Base-by-base conservation (phyloP, 2,329 filamentous ascomycete species). In the Stromatinia cepivora region DNA sequence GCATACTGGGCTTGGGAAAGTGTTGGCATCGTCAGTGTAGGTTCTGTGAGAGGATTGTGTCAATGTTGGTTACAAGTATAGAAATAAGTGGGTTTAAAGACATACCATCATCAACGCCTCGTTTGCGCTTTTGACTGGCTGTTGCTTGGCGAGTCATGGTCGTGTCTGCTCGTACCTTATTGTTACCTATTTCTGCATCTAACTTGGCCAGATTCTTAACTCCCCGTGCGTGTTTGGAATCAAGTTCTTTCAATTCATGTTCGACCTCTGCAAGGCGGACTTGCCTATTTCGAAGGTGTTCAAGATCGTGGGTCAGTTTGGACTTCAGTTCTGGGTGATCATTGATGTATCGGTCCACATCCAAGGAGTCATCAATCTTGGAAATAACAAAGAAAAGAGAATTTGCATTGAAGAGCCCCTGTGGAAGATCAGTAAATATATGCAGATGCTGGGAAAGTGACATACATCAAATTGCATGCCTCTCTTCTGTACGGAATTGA, bases 371-470 rank as follows among this genome's bases (percentile, higher is more conserved):
- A 66, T 75, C 74, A 9, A 63, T 73, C 31, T 74, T 61, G 1
- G 70, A 56, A 1, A 75, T 10, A 8, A 75, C 56, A 52, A 75
- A 76, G 54, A 70, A 74, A 10, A 76, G 45, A 1, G 39, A 54
- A 1, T 73, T 69, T 3, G 53, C 39, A 11, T 69, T 68, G 56
- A 67, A 75, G 0, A 65, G 36, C 17, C 70, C 71, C 53, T 56
- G 11, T 39, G 4, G 4, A 2, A 56, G n/a, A 7, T 56, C 10
- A 56, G 53, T 36, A 39, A 36, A 7, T 25, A 36, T 36, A 13
- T 9, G 0, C 8, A 56, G 28, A 9, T 5, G 11, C 13, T 4
- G 13, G 22, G 13, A 36, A 13, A 56, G 3, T 39, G 0, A 36
- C 31, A 39, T 36, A 36, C 53, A 66, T 76, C 74, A 15, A 75